A percentile compares a stretch with the other conserved stretches of the same genome.
These are phyloP conservation scores for Austropuccinia psidii DNA, from an alignment of 1,284 basidiomycete genomes.

Conservation along the genomic window DNA sequence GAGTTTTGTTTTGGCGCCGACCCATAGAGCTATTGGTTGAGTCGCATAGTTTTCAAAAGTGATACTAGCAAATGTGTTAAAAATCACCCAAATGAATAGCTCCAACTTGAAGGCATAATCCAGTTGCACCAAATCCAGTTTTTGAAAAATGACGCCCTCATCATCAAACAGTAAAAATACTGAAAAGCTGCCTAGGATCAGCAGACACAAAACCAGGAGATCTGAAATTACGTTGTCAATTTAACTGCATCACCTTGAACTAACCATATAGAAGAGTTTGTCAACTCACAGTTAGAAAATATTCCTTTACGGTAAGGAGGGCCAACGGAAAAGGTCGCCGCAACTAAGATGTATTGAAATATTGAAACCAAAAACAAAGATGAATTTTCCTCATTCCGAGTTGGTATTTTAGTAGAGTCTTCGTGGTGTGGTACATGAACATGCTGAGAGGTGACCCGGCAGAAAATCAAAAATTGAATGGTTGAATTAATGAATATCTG, in stretches of 20 bases:
- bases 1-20: slow-evolving; percentile 6
- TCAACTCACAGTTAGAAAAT: slow-evolving; percentile 72
- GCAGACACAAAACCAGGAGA: slow-evolving; percentile 24
- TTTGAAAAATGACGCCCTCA: slow-evolving; percentile 15
- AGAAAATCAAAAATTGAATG: slow-evolving; percentile 77
- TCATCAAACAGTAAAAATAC: slow-evolving; percentile 9
- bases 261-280: neutral
- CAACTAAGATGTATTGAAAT: slow-evolving; percentile 97
- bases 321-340: slow-evolving; percentile 93
- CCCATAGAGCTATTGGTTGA: slow-evolving; percentile 28
- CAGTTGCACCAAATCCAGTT: slow-evolving; percentile 10
- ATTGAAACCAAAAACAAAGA: slow-evolving; percentile 86
- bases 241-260: neutral
- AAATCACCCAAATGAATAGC: slow-evolving; percentile 16
- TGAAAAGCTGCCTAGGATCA: slow-evolving; percentile 19
- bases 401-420: slow-evolving; percentile 62
- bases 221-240: neutral
- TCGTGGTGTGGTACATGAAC: slow-evolving; percentile 58
- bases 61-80: slow-evolving; percentile 18
- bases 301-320: slow-evolving; percentile 91
- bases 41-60: slow-evolving; percentile 27
- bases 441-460: slow-evolving; percentile 74
- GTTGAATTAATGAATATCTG: slow-evolving; percentile 81
- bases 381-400: slow-evolving; percentile 90
- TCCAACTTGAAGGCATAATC: slow-evolving; percentile 14